Base-by-base conservation (phyloP, 2,329 filamentous ascomycete species). In the Fusarium sp. region DNA sequence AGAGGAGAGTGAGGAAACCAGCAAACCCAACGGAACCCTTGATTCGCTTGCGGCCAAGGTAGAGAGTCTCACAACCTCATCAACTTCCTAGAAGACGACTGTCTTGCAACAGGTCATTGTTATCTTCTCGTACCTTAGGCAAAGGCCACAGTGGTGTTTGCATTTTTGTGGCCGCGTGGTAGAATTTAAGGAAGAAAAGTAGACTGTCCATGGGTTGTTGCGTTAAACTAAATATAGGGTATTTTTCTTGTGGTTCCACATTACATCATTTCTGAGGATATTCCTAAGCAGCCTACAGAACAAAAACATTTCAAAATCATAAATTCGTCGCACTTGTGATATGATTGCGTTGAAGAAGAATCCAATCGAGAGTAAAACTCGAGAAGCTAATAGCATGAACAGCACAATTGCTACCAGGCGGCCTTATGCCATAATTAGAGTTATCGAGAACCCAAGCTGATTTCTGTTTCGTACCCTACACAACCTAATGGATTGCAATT, bases 41-140 rank as follows among this genome's bases (percentile, higher is more conserved):
- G 73, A 76, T 15, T 75, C 77, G 44, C 62, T 79, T 30, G 71
- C 73, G n/a, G 71, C 74, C 6, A 77, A 81, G 68, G 71, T 80
- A 6, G 77, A 80, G 60, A 67, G 74, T 52, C 73, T 78, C 11
- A 75, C 74, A 26, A 76, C 76, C 15, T 64, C 58, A 11, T 51
- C 52, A 32, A 56, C 30, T 32, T 56, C 35, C 43, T 62, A 39
- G 47, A 61, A 51, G 26, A n/a, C 13, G 28, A 26, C 5, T 7
- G 26, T 47, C 19, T 28, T 59, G 30, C 22, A 39, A 46, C 17
- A 20, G 22, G 30, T 13, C 24, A 19, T 26, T 35, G 20, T 10
- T 15, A 44, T 26, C 10, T 35, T 51, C 52, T 20, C 46, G 44
- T 28, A 20, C 35, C 33, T 45, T 41, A 8, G 33, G 13, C 19